A percentile compares a stretch with the other conserved stretches of the same genome.
phyloP scores from a whole-genome alignment of 1,284 basidiomycete genomes.

The Ceratorhiza oryzae-sativae region DNA sequence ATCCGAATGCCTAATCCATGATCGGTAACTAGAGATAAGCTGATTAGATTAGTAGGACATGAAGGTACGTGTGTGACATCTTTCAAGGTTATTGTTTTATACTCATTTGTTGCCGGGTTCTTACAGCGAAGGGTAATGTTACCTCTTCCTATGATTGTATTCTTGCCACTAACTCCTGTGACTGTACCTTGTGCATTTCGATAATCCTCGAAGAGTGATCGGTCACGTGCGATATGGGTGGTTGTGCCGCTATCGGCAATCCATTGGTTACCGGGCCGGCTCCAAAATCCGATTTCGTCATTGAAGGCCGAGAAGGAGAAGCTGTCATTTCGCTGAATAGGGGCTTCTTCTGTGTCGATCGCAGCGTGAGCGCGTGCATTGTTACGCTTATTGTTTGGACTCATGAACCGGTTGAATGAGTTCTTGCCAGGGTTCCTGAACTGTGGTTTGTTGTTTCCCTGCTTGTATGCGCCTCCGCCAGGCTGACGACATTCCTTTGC shows the following conservation, averaged over 20 bases:
- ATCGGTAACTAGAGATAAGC: constrained; percentile 45
- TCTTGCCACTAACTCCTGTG: constrained; percentile 11
- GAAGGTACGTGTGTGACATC: constrained; percentile 50
- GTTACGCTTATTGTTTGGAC: not conserved
- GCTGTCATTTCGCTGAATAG: not conserved
- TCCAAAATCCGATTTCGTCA: not conserved
- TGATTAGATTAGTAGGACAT: constrained; percentile 51
- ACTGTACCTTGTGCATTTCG: not conserved
- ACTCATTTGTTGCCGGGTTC: constrained; percentile 27
- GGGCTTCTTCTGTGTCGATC: not conserved
- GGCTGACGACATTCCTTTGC: constrained; percentile 1
- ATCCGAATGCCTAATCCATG: not conserved
- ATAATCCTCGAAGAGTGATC: not conserved
- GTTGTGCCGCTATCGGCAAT: constrained; percentile 9
- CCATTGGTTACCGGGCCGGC: not conserved
- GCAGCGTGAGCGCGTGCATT: not conserved
- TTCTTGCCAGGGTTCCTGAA: not conserved
- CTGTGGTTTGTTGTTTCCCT: too few relatives aligned
- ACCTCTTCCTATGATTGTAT: constrained; percentile 28
- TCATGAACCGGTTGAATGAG: not conserved
- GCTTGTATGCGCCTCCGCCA: constrained; percentile 8
- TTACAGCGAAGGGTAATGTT: constrained; percentile 41
- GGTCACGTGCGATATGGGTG: constrained; percentile 3
- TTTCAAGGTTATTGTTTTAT: constrained; percentile 44
- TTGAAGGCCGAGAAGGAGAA: not conserved